These are phyloP conservation scores for Kurtzmaniella quercitrusa DNA, from an alignment of 1,139 yeast species.

Conservation along the genomic window DNA sequence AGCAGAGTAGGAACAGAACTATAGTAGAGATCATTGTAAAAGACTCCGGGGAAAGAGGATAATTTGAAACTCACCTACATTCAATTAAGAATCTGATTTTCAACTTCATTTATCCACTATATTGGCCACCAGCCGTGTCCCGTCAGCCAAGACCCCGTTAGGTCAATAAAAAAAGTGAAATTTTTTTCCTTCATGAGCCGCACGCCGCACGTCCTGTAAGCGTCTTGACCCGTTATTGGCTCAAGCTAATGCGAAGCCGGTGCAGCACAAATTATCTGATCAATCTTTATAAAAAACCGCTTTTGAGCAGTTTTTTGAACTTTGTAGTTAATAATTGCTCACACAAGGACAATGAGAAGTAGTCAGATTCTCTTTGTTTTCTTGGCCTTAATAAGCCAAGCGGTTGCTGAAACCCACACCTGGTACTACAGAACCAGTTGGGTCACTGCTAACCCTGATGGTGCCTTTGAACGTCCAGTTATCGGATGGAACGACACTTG, in stretches of 20 bases:
- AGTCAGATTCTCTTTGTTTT: constrained; percentile 9
- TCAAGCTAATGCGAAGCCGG: constrained; percentile 8
- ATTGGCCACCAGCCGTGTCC: background rate
- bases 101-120: background rate
- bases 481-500: constrained; percentile 68
- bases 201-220: background rate
- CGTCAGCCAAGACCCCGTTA: background rate
- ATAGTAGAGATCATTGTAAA: no score
- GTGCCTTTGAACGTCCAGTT: constrained; percentile 43
- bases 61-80: no score
- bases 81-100: background rate
- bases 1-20: no score
- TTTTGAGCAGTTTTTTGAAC: background rate
- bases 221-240: constrained; percentile 8
- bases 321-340: constrained; percentile 2
- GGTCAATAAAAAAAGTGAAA: background rate
- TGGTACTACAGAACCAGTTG: constrained; percentile 53
- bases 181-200: background rate
- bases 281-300: constrained; percentile 6
- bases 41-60: background rate
- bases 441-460: constrained; percentile 65
- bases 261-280: constrained; percentile 7
- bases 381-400: constrained; percentile 11
- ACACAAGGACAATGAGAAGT: constrained; percentile 1
- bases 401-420: constrained; percentile 44